Percentiles rank a stretch among this genome's conserved stretches.
These are phyloP conservation scores for Rhizophagus clarus DNA, from an alignment of 192 early-diverging fungal species.

Conservation along the genomic window DNA sequence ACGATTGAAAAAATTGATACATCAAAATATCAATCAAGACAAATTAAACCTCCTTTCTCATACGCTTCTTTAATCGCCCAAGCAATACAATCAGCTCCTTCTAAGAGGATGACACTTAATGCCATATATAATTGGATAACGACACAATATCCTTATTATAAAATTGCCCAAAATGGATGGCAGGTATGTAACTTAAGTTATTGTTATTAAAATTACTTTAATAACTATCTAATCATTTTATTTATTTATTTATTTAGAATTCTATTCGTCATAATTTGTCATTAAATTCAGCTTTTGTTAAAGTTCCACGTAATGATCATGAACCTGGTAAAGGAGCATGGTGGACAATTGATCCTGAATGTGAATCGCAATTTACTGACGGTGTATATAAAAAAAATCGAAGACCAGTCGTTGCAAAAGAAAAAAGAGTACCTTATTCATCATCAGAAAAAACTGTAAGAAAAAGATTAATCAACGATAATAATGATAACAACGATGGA, in stretches of 20 bases:
- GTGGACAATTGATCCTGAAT: conserved; percentile 85
- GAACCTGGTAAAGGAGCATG: conserved; percentile 95
- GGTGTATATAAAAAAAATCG: conserved; percentile 72
- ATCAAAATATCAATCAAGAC: conserved; percentile 38
- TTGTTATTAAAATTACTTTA: neutral
- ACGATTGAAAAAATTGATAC: neutral
- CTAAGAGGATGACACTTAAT: conserved; percentile 78
- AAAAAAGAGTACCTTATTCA: neutral
- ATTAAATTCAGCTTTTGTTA: conserved; percentile 93
- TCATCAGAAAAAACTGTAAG: neutral
- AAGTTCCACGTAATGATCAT: conserved; percentile 78
- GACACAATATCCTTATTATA: conserved; percentile 84
- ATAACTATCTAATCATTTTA: neutral
- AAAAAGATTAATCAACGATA: neutral
- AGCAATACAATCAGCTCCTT: conserved; percentile 78
- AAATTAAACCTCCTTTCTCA: conserved; percentile 80
- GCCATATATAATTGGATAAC: conserved; percentile 89
- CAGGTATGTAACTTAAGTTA: conserved; percentile 64
- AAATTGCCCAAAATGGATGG: conserved; percentile 86
- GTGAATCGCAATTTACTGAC: conserved; percentile 67
- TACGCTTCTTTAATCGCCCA: conserved; percentile 89
- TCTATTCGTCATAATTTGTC: conserved; percentile 96
- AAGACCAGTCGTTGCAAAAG: conserved; percentile 34
- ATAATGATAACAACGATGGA: neutral
- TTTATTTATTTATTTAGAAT: conserved; percentile 61